Percentiles rank a stretch among this genome's conserved stretches.
These are phyloP conservation scores for Suillus cothurnatus DNA, from an alignment of 768 basidiomycete genomes.

Conservation along the genomic window DNA sequence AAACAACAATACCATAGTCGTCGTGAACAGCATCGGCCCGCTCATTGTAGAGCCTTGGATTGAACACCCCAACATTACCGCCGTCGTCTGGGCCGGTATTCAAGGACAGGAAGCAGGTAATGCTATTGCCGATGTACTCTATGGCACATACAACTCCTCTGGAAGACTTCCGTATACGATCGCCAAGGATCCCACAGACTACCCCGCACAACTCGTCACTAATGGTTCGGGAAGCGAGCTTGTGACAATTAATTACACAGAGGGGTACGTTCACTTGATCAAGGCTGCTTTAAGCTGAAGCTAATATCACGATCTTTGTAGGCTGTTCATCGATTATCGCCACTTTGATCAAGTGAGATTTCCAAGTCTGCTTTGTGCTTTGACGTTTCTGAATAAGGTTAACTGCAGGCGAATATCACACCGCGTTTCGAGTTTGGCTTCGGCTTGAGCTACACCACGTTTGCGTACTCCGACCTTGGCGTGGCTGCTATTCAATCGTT, in stretches of 20 bases:
- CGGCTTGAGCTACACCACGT: constrained; percentile 46
- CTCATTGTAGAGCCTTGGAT: constrained; percentile 68
- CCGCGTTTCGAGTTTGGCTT: constrained; percentile 59
- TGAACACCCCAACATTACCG: constrained; percentile 72
- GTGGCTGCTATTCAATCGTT: constrained; percentile 39
- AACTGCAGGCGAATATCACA: constrained; percentile 56
- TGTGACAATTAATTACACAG: constrained; percentile 57
- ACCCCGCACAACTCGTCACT: constrained; percentile 51
- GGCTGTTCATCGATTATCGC: constrained; percentile 66
- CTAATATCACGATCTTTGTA: constrained; percentile 16
- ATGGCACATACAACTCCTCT: constrained; percentile 67
- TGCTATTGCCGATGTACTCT: constrained; percentile 67
- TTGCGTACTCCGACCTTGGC: constrained; percentile 37
- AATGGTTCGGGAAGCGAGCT: constrained; percentile 40
- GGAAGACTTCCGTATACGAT: constrained; percentile 77
- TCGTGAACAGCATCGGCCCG: constrained; percentile 53
- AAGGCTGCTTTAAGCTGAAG: not conserved
- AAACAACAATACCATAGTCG: constrained; percentile 30
- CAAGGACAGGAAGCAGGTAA: constrained; percentile 73
- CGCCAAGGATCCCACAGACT: constrained; percentile 60
- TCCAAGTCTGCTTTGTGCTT: not conserved
- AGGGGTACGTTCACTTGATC: constrained; percentile 43
- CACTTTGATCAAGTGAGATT: constrained; percentile 57
- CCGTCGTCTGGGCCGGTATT: constrained; percentile 70
- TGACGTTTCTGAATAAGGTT: constrained; percentile 8